These are phyloP conservation scores for Lagenaria siceraria DNA, from an alignment of 306 rosid species.

Conservation along the genomic window DNA sequence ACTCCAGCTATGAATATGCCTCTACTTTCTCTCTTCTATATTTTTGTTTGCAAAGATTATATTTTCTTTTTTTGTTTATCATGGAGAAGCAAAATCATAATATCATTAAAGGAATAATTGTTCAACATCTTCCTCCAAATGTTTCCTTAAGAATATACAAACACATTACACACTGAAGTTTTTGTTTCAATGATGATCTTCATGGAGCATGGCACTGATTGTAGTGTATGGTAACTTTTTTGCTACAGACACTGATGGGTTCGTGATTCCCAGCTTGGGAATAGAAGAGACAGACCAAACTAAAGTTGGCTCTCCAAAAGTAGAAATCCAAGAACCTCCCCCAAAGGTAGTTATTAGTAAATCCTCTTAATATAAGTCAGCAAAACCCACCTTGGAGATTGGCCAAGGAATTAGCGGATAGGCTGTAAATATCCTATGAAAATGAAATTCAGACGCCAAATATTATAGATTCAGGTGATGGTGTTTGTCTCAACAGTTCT, in stretches of 20 bases:
- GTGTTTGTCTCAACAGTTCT: neutral
- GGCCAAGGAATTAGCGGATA: neutral
- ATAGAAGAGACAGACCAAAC: constrained; percentile 39
- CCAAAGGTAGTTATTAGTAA: constrained; percentile 32
- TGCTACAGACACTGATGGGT: constrained; percentile 77
- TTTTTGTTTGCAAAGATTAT: neutral
- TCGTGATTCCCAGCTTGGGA: constrained; percentile 90
- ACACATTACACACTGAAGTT: neutral
- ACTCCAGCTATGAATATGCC: neutral
- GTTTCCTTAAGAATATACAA: neutral
- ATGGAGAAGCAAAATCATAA: neutral
- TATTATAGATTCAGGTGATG: neutral
- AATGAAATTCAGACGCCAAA: neutral
- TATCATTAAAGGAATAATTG: neutral
- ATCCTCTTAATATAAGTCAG: neutral
- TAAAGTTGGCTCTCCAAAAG: constrained; percentile 22
- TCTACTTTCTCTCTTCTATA: neutral
- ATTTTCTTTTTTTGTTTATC: neutral
- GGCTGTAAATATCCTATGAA: neutral
- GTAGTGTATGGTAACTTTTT: neutral
- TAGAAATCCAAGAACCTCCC: constrained; percentile 52
- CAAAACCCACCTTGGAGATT: neutral
- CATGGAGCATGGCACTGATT: neutral
- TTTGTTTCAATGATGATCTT: neutral
- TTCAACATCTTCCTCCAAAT: neutral